phyloP scores from a whole-genome alignment of 768 basidiomycete genomes.

The Cystofilobasidium bisporidii region DNA sequence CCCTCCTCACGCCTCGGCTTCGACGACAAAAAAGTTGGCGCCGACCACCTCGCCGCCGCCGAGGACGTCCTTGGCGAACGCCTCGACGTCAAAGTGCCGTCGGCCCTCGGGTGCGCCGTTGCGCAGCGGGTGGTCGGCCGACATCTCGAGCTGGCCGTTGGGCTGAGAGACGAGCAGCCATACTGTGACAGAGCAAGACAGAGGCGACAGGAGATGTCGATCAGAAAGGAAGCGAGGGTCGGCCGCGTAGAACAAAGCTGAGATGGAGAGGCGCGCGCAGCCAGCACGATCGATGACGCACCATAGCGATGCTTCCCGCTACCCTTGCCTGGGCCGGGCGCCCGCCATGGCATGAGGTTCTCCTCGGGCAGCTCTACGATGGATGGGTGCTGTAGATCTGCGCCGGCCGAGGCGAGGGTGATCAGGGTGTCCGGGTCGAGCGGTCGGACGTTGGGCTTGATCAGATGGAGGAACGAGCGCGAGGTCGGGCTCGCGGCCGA shows the following conservation, averaged over 20 bases:
- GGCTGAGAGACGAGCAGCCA: slow-evolving; percentile 21
- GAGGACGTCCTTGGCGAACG: not conserved
- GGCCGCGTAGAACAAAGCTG: no score
- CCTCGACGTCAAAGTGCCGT: slow-evolving; percentile 10
- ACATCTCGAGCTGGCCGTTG: not conserved
- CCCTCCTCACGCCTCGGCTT: slow-evolving; percentile 6
- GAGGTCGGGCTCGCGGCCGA: slow-evolving; percentile 11
- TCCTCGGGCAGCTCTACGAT: slow-evolving; percentile 8
- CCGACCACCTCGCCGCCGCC: slow-evolving; percentile 17
- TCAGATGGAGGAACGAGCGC: slow-evolving; percentile 12
- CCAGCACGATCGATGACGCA: not conserved
- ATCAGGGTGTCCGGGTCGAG: slow-evolving; percentile 5
- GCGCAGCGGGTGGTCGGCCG: slow-evolving; percentile 9
- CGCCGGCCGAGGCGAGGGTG: not conserved
- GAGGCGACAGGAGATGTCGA: no score
- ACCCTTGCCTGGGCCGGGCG: slow-evolving; percentile 15
- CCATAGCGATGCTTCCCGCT: slow-evolving; percentile 19
- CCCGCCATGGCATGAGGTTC: slow-evolving; percentile 20
- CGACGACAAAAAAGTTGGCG: slow-evolving; percentile 11
- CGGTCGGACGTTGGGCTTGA: slow-evolving; percentile 18
- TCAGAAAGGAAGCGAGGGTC: not conserved
- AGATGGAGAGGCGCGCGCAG: no score
- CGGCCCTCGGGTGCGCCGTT: slow-evolving; percentile 9
- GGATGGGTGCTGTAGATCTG: not conserved
- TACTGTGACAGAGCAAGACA: not conserved